phyloP scores from a whole-genome alignment of 164 flowering plant species.

The Pachysandra terminalis region DNA sequence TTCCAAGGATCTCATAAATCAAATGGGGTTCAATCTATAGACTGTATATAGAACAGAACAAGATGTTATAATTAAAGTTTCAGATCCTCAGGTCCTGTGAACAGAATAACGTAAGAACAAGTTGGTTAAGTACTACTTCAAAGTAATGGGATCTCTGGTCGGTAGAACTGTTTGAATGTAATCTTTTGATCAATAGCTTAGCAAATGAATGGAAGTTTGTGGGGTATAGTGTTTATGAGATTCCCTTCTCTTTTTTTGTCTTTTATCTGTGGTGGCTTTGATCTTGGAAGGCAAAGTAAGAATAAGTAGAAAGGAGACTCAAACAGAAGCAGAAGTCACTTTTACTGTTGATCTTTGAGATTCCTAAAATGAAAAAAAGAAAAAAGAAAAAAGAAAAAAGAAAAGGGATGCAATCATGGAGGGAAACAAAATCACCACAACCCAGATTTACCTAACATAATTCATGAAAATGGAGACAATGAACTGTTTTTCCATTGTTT shows the following conservation, averaged over 20 bases:
- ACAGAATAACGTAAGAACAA: conserved; percentile 1
- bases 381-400: too few relatives aligned
- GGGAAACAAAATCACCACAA: conserved; percentile 9
- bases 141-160: conserved; percentile 1
- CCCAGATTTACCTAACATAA: neutral
- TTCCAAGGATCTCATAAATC: conserved; percentile 3
- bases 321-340: conserved; percentile 6
- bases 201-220: conserved; percentile 1
- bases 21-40: neutral
- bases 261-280: conserved; percentile 1
- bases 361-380: too few relatives aligned
- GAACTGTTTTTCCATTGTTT: conserved; percentile 17
- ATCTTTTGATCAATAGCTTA: neutral
- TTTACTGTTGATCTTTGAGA: conserved; percentile 18
- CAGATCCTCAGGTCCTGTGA: conserved; percentile 9
- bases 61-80: neutral
- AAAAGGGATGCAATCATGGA: conserved; percentile 25
- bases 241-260: neutral
- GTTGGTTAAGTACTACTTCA: conserved; percentile 9
- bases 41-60: neutral
- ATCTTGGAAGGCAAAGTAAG: neutral
- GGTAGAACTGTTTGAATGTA: conserved; percentile 4
- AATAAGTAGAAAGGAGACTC: conserved; percentile 7
- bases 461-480: conserved; percentile 11
- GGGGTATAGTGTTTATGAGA: neutral